Evolutionary conservation across 805 yeast species (phyloP).

Genomic region (Sporopachydermia quercuum): DNA sequence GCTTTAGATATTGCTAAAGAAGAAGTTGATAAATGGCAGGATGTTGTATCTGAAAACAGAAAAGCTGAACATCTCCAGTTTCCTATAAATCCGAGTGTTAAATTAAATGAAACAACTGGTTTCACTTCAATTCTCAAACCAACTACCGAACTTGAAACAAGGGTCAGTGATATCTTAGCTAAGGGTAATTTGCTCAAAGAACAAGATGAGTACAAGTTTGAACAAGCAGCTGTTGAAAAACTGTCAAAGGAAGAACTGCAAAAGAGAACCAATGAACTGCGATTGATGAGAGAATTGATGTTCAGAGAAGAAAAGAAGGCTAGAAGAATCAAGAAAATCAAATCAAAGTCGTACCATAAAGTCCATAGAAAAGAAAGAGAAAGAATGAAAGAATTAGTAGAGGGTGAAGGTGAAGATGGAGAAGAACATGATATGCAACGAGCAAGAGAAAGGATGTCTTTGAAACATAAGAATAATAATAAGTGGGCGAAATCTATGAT

Average conservation of each 20-base stretch:
- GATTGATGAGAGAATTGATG: slow-evolving; percentile 91
- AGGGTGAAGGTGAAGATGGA: slow-evolving; percentile 33
- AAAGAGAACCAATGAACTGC: slow-evolving; percentile 64
- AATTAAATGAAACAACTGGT: slow-evolving; percentile 35
- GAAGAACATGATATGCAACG: slow-evolving; percentile 58
- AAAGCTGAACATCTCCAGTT: slow-evolving; percentile 75
- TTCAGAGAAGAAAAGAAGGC: slow-evolving; percentile 89
- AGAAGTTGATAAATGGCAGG: slow-evolving; percentile 82
- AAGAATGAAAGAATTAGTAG: slow-evolving; percentile 53
- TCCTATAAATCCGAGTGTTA: slow-evolving; percentile 39
- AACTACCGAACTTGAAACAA: slow-evolving; percentile 43
- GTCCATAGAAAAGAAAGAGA: slow-evolving; percentile 74
- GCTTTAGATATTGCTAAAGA: slow-evolving; percentile 83
- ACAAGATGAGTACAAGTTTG: slow-evolving; percentile 67
- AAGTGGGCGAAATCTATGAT: slow-evolving; percentile 88
- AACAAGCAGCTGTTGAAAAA: slow-evolving; percentile 71
- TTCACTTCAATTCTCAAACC: slow-evolving; percentile 35
- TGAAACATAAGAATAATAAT: slow-evolving; percentile 77
- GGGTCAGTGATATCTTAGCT: slow-evolving; percentile 42
- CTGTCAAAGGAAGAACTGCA: slow-evolving; percentile 66
- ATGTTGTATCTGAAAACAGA: slow-evolving; percentile 61
- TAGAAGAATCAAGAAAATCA: slow-evolving; percentile 83
- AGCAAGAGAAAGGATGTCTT: slow-evolving; percentile 84
- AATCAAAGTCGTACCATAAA: slow-evolving; percentile 78
- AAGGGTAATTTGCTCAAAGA: slow-evolving; percentile 61